Evolutionary conservation across 805 yeast species (phyloP), one percentile per base, ranked within the genome.

Genomic region (Brettanomyces sp.): DNA sequence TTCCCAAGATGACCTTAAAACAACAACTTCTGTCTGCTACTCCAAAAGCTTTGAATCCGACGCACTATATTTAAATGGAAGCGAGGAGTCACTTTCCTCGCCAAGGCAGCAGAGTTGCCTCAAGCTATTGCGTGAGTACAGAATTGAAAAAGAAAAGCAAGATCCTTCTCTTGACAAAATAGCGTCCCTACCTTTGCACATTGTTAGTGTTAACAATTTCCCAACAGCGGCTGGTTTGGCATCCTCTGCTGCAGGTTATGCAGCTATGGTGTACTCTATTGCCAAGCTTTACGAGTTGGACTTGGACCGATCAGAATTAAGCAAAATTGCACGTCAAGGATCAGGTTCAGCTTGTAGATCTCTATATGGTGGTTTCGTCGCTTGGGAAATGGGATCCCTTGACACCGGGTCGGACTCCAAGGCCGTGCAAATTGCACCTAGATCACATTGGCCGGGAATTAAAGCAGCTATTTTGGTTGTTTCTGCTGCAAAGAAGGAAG

Each of bases 221-320:
- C 99, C 99, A 44, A 93, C 99, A 24, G 99, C 99, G 32, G 99
- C 99, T 5, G 99, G 99, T 3, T 75, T 93, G 56, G 99, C 99
- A 0, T 88, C 96, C 1, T 85, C 95, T 4, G 99, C 99, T 12
- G 98, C 99, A 8, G 99, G 99, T 0, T 91, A 89, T 66, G 96
- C 99, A 34, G 99, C 99, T 8, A 73, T 93, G 50, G 95, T 91
- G 23, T 78, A 78, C 42, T 86, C 96, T 13, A 79, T 93, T 58
- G 89, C 98, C 14, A 77, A 76, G 59, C 72, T 93, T 48, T 93
- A 83, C 68, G 65, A 85, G 64, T 78, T 93, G 49, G 95, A 96
- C n/a, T 85, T 85, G 59, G 77, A 84, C 49, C 72, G 77, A 58
- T 84, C 93, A 22, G 96, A 89, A 59, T 75, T 93, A 51, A 86